Percentiles rank a stretch among this genome's conserved stretches.
phyloP scores from a whole-genome alignment of 768 basidiomycete genomes.

The Lactifluus piperatus region DNA sequence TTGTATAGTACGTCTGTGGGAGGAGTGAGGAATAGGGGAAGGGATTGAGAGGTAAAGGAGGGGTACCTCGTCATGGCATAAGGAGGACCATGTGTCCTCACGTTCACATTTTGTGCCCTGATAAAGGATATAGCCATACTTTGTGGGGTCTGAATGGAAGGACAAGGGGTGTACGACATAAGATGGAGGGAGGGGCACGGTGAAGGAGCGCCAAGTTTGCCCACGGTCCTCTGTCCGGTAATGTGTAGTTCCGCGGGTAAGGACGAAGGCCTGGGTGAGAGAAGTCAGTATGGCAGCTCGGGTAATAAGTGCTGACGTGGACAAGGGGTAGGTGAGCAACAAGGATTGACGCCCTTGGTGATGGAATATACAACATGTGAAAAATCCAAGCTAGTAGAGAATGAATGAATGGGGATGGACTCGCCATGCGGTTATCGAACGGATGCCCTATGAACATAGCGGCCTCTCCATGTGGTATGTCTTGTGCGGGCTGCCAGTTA shows the following conservation, averaged over 20 bases:
- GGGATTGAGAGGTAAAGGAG: neutral
- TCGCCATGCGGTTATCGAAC: constrained; percentile 47
- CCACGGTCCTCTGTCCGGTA: constrained; percentile 88
- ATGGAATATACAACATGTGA: too few species aligned
- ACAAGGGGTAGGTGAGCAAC: neutral
- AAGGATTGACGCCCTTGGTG: too few species aligned
- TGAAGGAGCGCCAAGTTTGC: constrained; percentile 77
- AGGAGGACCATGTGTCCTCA: constrained; percentile 38
- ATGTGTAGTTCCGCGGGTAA: constrained; percentile 67
- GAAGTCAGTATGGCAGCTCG: neutral
- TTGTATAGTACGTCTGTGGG: constrained; percentile 79
- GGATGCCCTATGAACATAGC: constrained; percentile 81
- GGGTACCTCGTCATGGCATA: constrained; percentile 69
- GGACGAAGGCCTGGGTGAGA: constrained; percentile 65
- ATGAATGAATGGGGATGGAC: neutral
- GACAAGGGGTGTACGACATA: constrained; percentile 58
- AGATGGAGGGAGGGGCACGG: constrained; percentile 53
- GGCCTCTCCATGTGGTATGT: constrained; percentile 49
- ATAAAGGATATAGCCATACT: constrained; percentile 69
- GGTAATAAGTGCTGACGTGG: neutral
- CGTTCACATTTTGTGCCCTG: constrained; percentile 61
- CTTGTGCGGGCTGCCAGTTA: constrained; percentile 42
- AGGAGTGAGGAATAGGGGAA: neutral
- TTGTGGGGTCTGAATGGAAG: constrained; percentile 74
- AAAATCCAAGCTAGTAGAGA: neutral